Base-by-base conservation (phyloP, 2,329 filamentous ascomycete genomes). In the Talaromyces sp. region DNA sequence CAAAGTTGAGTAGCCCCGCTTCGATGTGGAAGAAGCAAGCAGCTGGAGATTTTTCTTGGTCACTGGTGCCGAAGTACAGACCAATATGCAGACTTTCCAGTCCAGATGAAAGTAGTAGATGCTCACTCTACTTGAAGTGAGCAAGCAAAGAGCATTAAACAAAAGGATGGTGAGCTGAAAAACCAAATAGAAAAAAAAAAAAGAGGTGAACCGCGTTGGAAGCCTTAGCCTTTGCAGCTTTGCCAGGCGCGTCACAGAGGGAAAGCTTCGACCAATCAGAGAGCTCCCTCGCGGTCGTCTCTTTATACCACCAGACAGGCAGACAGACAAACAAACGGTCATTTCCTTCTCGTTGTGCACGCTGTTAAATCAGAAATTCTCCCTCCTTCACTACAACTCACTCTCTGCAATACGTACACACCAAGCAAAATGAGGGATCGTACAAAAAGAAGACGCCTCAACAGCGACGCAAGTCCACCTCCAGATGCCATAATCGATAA, bases 401-500 rank as follows among this genome's bases (percentile, higher is more conserved):
- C 6, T 40, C 7, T 27, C 17, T 29, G 2, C 25, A 19, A 2
- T 8, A 13, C 22, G 11, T 59, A 27, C 22, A 40, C 7, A 25
- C n/a, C 34, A 8, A 4, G 25, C 61, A 66, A 31, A 8, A 67
- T 67, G 65, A 19, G 34, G 38, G 34, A 54, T 17, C 61, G 56
- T 36, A 15, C 65, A 5, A 67, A 67, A 36, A 56, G 65, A 58
- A 61, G 65, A 51, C 65, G 65, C 31, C 61, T 67, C 27, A 59
- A 47, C 22, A 63, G 40, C 47, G 51, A 58, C 53, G 43, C 40
- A 34, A 34, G 31, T 34, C 38, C 62, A 8, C 22, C 25, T 31
- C 19, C 51, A 58, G 61, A 56, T 5, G 19, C 15, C 36, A 17
- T 61, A 8, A 64, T 75, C 27, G 79, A 83, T 61, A 83, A 79